Conservation (phyloP, 2,329 filamentous ascomycete genomes). For the Phoma sp. region DNA sequence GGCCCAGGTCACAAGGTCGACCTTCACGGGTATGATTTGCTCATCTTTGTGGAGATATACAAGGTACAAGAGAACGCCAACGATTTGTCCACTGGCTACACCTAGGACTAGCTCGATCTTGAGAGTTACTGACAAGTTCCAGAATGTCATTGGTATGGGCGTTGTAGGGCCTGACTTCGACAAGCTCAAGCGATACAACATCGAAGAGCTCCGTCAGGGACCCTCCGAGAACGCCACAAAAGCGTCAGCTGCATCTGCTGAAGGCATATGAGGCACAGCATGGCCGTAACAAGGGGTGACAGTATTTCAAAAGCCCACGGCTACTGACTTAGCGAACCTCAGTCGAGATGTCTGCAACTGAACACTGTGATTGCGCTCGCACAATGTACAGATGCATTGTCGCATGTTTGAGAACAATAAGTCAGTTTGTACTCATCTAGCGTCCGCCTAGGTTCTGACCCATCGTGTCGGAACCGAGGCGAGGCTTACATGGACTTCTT, state of each 20-base stretch:
- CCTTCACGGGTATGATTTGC: conserved; percentile 77
- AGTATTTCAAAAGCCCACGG: not conserved
- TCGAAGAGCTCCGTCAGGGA: conserved; percentile 74
- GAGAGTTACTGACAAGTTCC: conserved; percentile 29
- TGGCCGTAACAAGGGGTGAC: too few species aligned
- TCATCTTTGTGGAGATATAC: conserved; percentile 81
- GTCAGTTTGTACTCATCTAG: conserved; percentile 25
- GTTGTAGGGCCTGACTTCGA: conserved; percentile 80
- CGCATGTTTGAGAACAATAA: not conserved
- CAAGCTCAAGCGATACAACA: conserved; percentile 76
- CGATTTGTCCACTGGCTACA: conserved; percentile 9
- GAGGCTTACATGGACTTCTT: conserved; percentile 19
- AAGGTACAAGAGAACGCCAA: conserved; percentile 64
- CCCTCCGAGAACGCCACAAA: conserved; percentile 26
- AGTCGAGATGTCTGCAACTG: not conserved
- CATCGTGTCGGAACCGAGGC: conserved; percentile 36
- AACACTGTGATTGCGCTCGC: not conserved
- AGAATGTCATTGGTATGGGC: conserved; percentile 81
- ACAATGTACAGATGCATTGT: not conserved
- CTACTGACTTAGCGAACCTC: not conserved
- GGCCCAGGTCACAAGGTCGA: conserved; percentile 76
- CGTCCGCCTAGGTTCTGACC: conserved; percentile 22
- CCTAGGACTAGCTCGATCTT: conserved; percentile 7
- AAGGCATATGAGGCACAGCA: not conserved
- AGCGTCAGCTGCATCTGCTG: not conserved